Conservation (phyloP, 2,329 filamentous ascomycete genomes). For the Alternaria longipes region DNA sequence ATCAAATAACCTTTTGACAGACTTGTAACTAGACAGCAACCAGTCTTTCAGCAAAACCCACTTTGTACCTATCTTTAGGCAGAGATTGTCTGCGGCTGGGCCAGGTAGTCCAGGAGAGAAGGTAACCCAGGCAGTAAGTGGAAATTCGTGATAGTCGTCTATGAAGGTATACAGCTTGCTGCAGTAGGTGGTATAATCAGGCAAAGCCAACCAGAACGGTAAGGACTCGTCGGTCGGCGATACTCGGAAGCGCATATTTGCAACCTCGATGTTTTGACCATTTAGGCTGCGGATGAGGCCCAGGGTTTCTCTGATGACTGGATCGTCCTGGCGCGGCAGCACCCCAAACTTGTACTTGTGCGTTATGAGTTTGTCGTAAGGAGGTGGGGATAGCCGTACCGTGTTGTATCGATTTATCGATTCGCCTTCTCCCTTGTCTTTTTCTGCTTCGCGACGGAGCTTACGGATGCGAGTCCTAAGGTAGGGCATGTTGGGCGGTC, state of each 20-base stretch:
- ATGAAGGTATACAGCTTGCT: neutral
- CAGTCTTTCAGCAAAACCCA: neutral
- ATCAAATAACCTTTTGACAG: neutral
- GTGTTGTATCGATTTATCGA: neutral
- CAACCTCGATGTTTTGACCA: neutral
- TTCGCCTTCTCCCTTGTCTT: neutral
- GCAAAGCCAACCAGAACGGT: neutral
- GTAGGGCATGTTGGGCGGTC: neutral
- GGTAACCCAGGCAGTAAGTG: neutral
- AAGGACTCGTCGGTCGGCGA: neutral
- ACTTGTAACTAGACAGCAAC: neutral
- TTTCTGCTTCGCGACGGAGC: neutral
- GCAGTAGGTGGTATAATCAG: neutral
- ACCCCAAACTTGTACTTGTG: neutral
- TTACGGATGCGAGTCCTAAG: neutral
- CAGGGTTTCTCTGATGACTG: neutral
- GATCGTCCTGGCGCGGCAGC: neutral
- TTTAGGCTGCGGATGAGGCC: neutral
- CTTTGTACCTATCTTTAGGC: neutral
- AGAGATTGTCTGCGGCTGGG: neutral
- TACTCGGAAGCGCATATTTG: neutral
- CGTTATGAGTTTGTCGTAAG: neutral
- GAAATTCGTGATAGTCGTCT: neutral
- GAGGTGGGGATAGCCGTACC: neutral
- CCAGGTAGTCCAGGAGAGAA: neutral